Conservation (phyloP, 306 rosid species). For the Luffa acutangula region DNA sequence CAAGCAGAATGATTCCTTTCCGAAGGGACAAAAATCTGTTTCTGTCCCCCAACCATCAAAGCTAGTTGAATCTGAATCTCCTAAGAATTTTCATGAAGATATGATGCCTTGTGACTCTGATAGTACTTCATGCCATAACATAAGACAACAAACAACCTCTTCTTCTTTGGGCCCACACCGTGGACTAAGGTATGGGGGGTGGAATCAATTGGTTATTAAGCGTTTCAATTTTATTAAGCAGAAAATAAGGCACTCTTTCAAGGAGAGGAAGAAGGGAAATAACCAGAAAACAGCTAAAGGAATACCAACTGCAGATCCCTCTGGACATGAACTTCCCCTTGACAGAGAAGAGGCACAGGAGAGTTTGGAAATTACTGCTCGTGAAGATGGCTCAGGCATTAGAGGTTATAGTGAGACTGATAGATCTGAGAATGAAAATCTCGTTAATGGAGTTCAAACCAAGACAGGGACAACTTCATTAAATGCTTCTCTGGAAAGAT, state of each 20-base stretch:
- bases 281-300: constrained; percentile 19
- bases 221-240: constrained; percentile 63
- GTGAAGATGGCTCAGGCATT: constrained; percentile 14
- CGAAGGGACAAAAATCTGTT: constrained; percentile 27
- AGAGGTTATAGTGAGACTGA: constrained; percentile 20
- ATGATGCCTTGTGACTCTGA: constrained; percentile 6
- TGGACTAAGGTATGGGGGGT: constrained; percentile 43
- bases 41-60: constrained; percentile 21
- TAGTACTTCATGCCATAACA: constrained; percentile 13
- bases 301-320: constrained; percentile 6
- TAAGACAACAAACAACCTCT: constrained; percentile 13
- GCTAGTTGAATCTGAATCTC: constrained; percentile 15
- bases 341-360: constrained; percentile 27
- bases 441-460: constrained; percentile 11
- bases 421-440: neutral
- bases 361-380: constrained; percentile 15
- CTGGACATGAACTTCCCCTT: constrained; percentile 13
- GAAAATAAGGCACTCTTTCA: constrained; percentile 54
- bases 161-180: constrained; percentile 23
- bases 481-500: constrained; percentile 52
- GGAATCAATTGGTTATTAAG: constrained; percentile 73
- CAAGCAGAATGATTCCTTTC: constrained; percentile 61
- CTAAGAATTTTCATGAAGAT: constrained; percentile 21
- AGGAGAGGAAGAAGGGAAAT: constrained; percentile 46
- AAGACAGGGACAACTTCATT: constrained; percentile 52